Percentiles rank a stretch among this genome's conserved stretches.
Evolutionary conservation across 1,139 yeast genomes (phyloP).

Genomic region (Diutina catenulata): DNA sequence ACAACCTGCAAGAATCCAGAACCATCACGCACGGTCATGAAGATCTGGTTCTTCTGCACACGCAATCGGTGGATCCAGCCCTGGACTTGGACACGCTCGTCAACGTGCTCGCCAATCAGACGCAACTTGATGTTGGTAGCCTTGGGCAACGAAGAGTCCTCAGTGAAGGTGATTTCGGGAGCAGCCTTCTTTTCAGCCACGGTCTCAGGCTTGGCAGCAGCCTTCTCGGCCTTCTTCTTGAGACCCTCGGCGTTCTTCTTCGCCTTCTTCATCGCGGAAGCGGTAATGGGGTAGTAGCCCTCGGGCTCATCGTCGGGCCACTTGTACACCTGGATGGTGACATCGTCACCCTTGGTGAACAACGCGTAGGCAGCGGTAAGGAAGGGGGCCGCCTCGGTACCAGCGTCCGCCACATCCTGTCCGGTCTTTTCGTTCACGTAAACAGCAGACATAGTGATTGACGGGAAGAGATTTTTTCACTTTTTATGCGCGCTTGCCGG

Average conservation of each 20-base stretch:
- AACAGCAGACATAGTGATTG: slow-evolving; percentile 11
- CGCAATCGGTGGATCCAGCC: slow-evolving; percentile 98
- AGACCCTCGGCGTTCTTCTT: slow-evolving; percentile 91
- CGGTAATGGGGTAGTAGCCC: slow-evolving; percentile 68
- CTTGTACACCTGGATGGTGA: slow-evolving; percentile 55
- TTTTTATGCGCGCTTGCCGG: too few relatives aligned
- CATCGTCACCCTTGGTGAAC: slow-evolving; percentile 38
- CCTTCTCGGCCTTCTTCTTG: slow-evolving; percentile 81
- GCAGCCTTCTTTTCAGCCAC: slow-evolving; percentile 52
- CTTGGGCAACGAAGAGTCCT: slow-evolving; percentile 60
- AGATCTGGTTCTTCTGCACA: slow-evolving; percentile 83
- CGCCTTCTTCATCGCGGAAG: slow-evolving; percentile 91
- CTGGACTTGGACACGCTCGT: slow-evolving; percentile 57
- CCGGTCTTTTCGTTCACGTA: slow-evolving; percentile 72
- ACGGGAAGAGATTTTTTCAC: not conserved
- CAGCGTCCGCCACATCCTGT: slow-evolving; percentile 45
- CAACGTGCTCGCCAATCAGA: slow-evolving; percentile 38
- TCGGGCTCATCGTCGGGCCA: slow-evolving; percentile 41
- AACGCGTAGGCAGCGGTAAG: slow-evolving; percentile 79
- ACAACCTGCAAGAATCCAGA: slow-evolving; percentile 85
- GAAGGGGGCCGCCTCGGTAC: slow-evolving; percentile 60
- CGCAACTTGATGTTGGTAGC: slow-evolving; percentile 62
- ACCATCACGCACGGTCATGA: slow-evolving; percentile 91
- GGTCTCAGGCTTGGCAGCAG: slow-evolving; percentile 51
- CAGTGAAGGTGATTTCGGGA: slow-evolving; percentile 55